Base-by-base conservation (phyloP, 2,329 filamentous ascomycete species). In the Verticillium tricorpus region DNA sequence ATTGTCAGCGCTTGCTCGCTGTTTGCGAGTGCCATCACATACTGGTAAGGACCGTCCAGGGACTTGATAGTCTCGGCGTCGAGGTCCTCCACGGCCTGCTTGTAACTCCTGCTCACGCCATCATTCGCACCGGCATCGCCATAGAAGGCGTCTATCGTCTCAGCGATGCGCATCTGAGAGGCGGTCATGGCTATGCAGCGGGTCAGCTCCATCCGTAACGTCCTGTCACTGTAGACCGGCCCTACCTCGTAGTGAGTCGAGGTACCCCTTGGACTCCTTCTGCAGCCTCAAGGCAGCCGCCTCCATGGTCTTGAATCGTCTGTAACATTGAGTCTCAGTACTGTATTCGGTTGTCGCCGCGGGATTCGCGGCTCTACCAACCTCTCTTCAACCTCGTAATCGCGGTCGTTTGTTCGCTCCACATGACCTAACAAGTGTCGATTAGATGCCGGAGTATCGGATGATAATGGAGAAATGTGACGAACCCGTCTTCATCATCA, bases 91-190 rank as follows among this genome's bases (percentile, higher is more conserved):
- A 99, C 96, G 9, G 95, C 95, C 76, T 98, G 93, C 78, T 98
- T 99, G 81, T 99, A 99, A 74, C 92, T 96, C 74, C 94, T 86
- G 77, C 91, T 96, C 63, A 99, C 95, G 61, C 95, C 95, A 74
- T 99, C 96, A 71, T 89, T 92, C 58, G 95, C 93, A 59, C 96
- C 96, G 1, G 93, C 89, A 74, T 99, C 95, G 61, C 95, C 95
- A 79, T 99, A 99, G 77, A 99, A 99, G 50, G 95, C 95, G 78
- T 99, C 95, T 77, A 99, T 99, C 22, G 95, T 99, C 77, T 99
- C 95, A 67, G 95, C 95, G 76, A 99, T 98, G 73, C 94, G 90
- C 94, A 99, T 98, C 79, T 99, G 95, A 60, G 93, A 97, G 59
- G 95, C 94, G 17, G 95, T 99, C 95, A 99, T 99, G 68, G 95